Evolutionary conservation across 345 rosid species (phyloP).

Genomic region (Salix udensis): DNA sequence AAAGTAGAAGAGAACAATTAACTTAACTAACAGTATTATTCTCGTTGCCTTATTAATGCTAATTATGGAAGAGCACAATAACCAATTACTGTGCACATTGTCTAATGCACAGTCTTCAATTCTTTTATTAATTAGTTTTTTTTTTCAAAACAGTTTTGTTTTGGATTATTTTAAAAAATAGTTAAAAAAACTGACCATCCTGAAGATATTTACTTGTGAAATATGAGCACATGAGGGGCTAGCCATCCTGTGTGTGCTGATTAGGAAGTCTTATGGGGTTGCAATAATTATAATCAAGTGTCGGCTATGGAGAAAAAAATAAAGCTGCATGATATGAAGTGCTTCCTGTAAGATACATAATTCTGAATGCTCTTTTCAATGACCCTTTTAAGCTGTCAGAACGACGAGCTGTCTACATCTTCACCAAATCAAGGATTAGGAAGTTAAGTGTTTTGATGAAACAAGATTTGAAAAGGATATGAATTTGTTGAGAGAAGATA

Average conservation of each 20-base stretch:
- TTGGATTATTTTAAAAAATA: too few relatives aligned
- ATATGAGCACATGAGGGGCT: too few relatives aligned
- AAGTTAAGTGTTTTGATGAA: not conserved
- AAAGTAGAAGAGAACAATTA: too few relatives aligned
- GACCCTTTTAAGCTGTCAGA: not conserved
- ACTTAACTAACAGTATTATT: too few relatives aligned
- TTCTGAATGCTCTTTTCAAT: not conserved
- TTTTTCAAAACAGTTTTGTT: too few relatives aligned
- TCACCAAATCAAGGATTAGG: not conserved
- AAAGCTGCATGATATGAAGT: not conserved
- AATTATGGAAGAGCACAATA: too few relatives aligned
- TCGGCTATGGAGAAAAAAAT: not conserved
- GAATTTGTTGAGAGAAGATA: not conserved
- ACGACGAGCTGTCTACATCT: not conserved
- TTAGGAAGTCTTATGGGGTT: not conserved
- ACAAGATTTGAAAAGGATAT: not conserved
- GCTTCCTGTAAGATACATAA: not conserved
- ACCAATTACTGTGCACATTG: too few relatives aligned
- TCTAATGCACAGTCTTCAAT: too few relatives aligned
- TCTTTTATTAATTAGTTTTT: too few relatives aligned
- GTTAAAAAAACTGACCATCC: too few relatives aligned
- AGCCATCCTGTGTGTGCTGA: not conserved
- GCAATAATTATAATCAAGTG: not conserved
- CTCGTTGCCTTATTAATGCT: too few relatives aligned
- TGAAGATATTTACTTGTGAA: not conserved